Evolutionary conservation across 2,329 filamentous ascomycete genomes (phyloP), one percentile per base, ranked within the genome.

Genomic region (Cladosporium sp.): DNA sequence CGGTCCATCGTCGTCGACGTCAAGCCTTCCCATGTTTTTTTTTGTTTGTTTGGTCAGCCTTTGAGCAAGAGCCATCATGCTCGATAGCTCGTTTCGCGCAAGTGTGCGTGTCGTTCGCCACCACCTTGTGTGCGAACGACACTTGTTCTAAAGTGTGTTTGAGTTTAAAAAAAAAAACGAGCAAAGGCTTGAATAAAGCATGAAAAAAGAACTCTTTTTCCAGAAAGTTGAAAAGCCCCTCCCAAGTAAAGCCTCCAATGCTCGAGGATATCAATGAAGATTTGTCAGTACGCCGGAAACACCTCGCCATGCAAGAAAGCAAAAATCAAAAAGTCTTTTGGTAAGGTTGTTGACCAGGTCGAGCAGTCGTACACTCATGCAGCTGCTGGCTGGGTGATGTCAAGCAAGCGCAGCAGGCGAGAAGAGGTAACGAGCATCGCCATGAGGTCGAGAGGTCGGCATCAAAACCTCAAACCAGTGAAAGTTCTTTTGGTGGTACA

Each of bases 261-360:
- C 51, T 42, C 43, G 52, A 55, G 53, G 54, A 49, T 51, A 43
- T 49, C 43, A 42, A 40, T 42, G 25, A 43, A 42, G 38, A 30
- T 35, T 38, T 20, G 33, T 36, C 6, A 19, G 18, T 57, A 56
- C 55, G 50, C 60, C 56, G 45, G 36, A 47, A 61, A 62, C 61
- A 53, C 61, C 61, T 55, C 60, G 61, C 61, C 61, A 63, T 63
- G 61, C 61, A 57, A 39, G 45, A 52, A 52, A 54, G 38, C 39
- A 53, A 55, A 55, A 52, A 32, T 27, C 32, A 35, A 39, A 32
- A 47, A 47, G 32, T 38, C 35, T 50, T 30, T 43, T 43, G n/a
- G n/a, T n/a, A n/a, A n/a, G n/a, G n/a, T 43, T 50, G 41, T 20
- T 38, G 35, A 45, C 38, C 49, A 41, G 38, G 49, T 13, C 40